Percentiles rank a stretch among this genome's conserved stretches.
Conservation (phyloP, 371 early-diverging fungal genomes). For the Haplosporangium sp. region DNA sequence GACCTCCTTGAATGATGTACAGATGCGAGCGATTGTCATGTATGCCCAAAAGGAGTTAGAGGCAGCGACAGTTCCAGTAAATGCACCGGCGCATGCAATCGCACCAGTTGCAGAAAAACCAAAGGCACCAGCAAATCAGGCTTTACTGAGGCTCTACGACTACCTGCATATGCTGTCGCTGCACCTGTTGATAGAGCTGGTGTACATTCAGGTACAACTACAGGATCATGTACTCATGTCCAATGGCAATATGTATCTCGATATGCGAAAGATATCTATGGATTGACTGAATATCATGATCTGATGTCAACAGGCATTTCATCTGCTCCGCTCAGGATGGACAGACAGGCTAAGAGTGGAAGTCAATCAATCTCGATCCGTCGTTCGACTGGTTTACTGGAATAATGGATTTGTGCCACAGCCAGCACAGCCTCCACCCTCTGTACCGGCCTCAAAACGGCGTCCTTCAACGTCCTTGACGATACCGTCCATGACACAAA, state of each 20-base stretch:
- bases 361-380: conserved; percentile 64
- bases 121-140: conserved; percentile 30
- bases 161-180: conserved; percentile 75
- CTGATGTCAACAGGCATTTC: conserved; percentile 40
- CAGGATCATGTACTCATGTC: no score
- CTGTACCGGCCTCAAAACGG: conserved; percentile 29
- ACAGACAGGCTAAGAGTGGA: conserved; percentile 72
- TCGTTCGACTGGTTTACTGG: conserved; percentile 74
- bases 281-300: no score
- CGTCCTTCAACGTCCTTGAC: conserved; percentile 23
- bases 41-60: conserved; percentile 66
- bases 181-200: conserved; percentile 72
- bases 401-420: conserved; percentile 59
- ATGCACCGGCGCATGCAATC: conserved; percentile 4
- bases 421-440: conserved; percentile 15
- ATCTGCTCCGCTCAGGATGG: conserved; percentile 73
- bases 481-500: neutral
- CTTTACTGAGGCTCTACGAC: conserved; percentile 74
- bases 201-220: conserved; percentile 64
- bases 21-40: conserved; percentile 60
- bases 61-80: conserved; percentile 29
- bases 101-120: conserved; percentile 1
- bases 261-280: neutral
- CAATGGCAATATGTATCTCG: neutral
- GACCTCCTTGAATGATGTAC: conserved; percentile 62